These are phyloP conservation scores for Coniochaeta sp. DNA, from an alignment of 2,329 filamentous ascomycete genomes.

Conservation along the genomic window DNA sequence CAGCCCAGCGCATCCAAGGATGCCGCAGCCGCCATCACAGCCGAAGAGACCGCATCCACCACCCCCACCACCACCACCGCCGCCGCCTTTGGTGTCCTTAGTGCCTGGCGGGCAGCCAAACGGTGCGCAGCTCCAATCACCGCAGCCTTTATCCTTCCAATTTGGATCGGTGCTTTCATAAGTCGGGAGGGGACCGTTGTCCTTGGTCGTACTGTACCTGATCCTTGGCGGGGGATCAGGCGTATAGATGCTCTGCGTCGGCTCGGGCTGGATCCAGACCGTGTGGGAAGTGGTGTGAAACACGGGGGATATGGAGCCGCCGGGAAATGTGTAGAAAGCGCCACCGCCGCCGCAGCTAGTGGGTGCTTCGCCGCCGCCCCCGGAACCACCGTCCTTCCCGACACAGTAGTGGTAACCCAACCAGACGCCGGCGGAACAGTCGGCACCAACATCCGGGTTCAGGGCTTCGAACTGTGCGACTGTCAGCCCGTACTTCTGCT, in stretches of 20 bases:
- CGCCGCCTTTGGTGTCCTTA: not conserved
- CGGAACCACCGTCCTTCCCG: not conserved
- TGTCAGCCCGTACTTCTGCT: slow-evolving; percentile 1
- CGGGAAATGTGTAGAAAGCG: not conserved
- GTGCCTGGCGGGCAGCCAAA: slow-evolving; percentile 1
- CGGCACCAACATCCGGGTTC: not conserved
- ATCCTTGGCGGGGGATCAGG: not conserved
- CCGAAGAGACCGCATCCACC: not conserved
- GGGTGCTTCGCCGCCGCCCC: no score
- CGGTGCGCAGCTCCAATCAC: not conserved
- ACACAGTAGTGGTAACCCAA: not conserved
- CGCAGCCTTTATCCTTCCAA: not conserved
- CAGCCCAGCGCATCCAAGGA: no score
- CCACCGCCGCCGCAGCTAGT: not conserved
- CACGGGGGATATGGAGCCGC: not conserved
- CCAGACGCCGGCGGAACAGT: not conserved
- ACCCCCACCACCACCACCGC: not conserved
- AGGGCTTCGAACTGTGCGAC: not conserved
- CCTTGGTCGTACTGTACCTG: not conserved
- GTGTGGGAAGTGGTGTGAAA: not conserved
- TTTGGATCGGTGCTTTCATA: not conserved
- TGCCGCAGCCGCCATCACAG: not conserved
- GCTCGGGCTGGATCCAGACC: not conserved
- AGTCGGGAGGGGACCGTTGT: not conserved
- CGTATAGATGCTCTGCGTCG: not conserved